Base-by-base conservation (phyloP, 305 asterid species). In the Fraxinus velutina region DNA sequence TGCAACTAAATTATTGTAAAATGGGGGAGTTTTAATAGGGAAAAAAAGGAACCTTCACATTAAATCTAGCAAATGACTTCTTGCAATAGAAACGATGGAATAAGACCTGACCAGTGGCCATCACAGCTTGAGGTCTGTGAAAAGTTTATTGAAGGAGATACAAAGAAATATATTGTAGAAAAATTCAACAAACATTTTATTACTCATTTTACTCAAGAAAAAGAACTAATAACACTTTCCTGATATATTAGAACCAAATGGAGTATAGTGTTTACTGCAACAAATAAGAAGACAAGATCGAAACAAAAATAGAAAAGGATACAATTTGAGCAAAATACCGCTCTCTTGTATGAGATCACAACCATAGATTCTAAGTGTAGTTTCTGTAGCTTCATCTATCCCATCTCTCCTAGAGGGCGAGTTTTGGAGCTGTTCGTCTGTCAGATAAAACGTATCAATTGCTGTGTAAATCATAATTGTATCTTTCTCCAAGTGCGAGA, bases 91-190 rank as follows among this genome's bases (percentile, higher is more conserved):
- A 62, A 62, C 72, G 72, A 24, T 62, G 72, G 33, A 62, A 62
- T 22, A 62, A 62, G 72, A 62, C 72, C 72, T 62, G 72, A 62
- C 72, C 92, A 17, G 92, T 89, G 24, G 89, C 92, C 90, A 89
- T 87, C 60, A 86, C 89, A 80, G 89, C 92, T 85, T 89, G 90
- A 37, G 91, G 91, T 88, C 90, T 87, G 85, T 30, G 64, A 37
- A 66, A 70, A 72, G 62, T 50, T 15, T 39, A 33, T 80, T 86
- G 70, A 86, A 88, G 87, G 88, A 86, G 60, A 82, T 47, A 22
- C 72, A 62, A 62, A 0, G 32, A 33, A 24, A 24, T 22, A 21
- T 9, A 24, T 8, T 62, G 71, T 21, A 21, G 33, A 22, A 62
- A 62, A 62, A 19, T 62, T 62, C 27, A 62, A 22, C 32, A 62